Evolutionary conservation across 768 basidiomycete genomes (phyloP), one percentile per base, ranked within the genome.

Genomic region (Collybiopsis confluens): DNA sequence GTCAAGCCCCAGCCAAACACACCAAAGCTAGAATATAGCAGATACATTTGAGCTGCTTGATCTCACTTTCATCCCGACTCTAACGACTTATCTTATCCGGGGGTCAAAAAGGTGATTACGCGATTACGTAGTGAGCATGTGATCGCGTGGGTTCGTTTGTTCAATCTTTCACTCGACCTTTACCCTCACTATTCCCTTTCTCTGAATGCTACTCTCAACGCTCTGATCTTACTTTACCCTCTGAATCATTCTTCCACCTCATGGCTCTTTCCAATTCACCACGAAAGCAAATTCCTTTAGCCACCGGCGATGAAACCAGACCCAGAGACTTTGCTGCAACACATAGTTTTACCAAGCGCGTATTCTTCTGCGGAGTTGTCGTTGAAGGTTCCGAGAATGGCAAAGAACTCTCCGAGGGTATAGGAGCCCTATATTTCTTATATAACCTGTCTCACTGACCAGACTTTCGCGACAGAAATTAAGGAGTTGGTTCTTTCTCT

Each of bases 341-440:
- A 28, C 63, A 72, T 28, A 67, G 71, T 47, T 61, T 82, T 58
- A 94, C 88, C 5, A 86, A 79, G 66, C 87, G 93, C 64, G 89
- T 86, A 23, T 96, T 95, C 68, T 88, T 88, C 65, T 91, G 89
- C 64, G 90, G 90, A 41, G 89, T 96, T 18, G 90, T 96, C 13
- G 86, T 96, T 27, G 92, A 97, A 70, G 85, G 83, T 48, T 83
- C 87, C 36, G 86, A 87, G 58, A 77, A 81, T 58, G 88, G 86
- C 5, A 79, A 74, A 60, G 76, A 82, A 54, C 77, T 90, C 46
- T 78, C 83, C 36, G 82, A 85, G 68, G 88, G 89, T 85, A 65
- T 63, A 68, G 66, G 43, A 26, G 57, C 23, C 13, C 43, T 45
- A 23, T 26, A 18, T 10, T 51, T 33, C 45, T 28, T 6, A 15